Evolutionary conservation across 306 rosid genomes (phyloP).

Genomic region (Inga oerstediana): DNA sequence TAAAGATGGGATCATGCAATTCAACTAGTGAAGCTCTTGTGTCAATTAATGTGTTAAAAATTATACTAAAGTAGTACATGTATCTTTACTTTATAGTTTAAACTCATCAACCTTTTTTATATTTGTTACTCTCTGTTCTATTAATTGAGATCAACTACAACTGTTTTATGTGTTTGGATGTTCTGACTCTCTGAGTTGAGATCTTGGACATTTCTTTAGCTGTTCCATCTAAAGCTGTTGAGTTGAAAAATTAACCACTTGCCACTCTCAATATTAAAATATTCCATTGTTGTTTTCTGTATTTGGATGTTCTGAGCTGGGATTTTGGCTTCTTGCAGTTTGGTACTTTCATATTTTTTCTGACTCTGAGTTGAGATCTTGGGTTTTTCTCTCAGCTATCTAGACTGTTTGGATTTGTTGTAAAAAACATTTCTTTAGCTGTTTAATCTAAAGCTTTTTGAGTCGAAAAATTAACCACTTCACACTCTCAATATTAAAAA

Average conservation of each 20-base stretch:
- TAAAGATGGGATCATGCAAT: slow-evolving; percentile 4
- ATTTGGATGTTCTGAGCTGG: background rate
- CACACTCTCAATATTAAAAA: background rate
- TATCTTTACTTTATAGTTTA: background rate
- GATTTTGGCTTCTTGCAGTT: background rate
- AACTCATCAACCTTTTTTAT: background rate
- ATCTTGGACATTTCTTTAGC: background rate
- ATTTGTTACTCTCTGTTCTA: background rate
- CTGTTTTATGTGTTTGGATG: background rate
- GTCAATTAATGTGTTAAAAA: background rate
- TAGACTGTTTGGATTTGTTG: background rate
- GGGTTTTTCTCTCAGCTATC: background rate
- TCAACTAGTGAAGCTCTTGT: background rate
- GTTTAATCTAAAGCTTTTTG: background rate
- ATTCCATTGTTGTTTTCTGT: background rate
- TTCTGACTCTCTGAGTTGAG: background rate
- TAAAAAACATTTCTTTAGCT: background rate
- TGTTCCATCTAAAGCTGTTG: background rate
- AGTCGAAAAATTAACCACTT: background rate
- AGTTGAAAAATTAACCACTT: background rate
- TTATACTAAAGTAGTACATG: background rate
- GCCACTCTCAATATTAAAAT: background rate
- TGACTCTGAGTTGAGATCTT: background rate
- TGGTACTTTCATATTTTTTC: too few species aligned
- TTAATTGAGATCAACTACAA: background rate